Evolutionary conservation across 1,284 basidiomycete genomes (phyloP).

Genomic region (Cutaneotrichosporon cutaneum): DNA sequence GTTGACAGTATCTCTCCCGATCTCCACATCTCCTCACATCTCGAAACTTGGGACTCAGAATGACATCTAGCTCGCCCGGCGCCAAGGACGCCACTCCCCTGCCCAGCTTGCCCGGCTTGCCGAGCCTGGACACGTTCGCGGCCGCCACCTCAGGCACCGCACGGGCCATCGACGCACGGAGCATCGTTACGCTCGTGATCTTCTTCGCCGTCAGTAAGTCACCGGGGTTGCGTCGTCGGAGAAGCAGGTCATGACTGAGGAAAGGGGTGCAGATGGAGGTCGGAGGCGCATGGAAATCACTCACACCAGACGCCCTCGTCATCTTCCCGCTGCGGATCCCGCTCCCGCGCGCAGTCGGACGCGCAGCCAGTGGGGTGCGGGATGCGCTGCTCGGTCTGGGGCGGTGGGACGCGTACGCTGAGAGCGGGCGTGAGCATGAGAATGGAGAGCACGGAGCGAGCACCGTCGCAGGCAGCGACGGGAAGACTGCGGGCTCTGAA

Average conservation of each 20-base stretch:
- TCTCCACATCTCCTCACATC: background rate
- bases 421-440: background rate
- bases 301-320: slow-evolving; percentile 20
- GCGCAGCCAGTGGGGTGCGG: background rate
- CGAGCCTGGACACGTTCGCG: background rate
- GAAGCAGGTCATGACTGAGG: background rate
- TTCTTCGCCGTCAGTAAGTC: slow-evolving; percentile 71
- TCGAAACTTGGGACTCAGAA: background rate
- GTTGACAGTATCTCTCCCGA: background rate
- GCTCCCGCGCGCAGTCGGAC: slow-evolving; percentile 9
- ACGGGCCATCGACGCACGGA: slow-evolving; percentile 41
- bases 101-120: background rate
- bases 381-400: background rate
- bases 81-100: background rate
- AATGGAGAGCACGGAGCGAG: no score
- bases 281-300: background rate
- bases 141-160: background rate
- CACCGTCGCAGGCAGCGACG: no score
- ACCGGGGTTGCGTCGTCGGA: background rate
- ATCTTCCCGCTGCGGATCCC: slow-evolving; percentile 20
- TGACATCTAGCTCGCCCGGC: background rate
- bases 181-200: slow-evolving; percentile 66
- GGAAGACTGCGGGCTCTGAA: background rate
- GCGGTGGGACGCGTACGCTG: background rate
- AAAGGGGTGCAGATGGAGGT: no score